Percentiles rank a stretch among this genome's conserved stretches.
Evolutionary conservation across 2,329 filamentous ascomycete genomes (phyloP).

Genomic region (Monosporascus sp.): DNA sequence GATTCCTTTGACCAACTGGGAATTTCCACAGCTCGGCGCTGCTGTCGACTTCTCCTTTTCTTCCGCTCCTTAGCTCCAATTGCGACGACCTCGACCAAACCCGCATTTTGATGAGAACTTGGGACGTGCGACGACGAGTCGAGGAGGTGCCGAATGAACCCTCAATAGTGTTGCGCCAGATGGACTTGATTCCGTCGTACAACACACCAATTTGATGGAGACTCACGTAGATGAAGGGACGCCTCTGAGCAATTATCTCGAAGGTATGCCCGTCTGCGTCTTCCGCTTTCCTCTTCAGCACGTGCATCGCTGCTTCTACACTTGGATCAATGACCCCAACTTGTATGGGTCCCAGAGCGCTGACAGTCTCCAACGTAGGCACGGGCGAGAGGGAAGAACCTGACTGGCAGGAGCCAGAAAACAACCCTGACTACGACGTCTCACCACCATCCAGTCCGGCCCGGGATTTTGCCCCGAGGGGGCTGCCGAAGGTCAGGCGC

Average conservation of each 20-base stretch:
- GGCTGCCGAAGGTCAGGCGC: constrained; percentile 23
- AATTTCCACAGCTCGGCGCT: not conserved
- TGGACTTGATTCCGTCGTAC: constrained; percentile 23
- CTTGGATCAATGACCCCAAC: not conserved
- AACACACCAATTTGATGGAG: constrained; percentile 25
- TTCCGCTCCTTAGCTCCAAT: not conserved
- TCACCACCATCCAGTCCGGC: constrained; percentile 24
- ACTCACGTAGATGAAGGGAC: constrained; percentile 28
- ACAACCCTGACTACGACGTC: constrained; percentile 15
- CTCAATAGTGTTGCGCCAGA: constrained; percentile 18
- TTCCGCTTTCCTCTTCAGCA: constrained; percentile 1
- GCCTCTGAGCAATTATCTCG: constrained; percentile 29
- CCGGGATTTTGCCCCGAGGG: constrained; percentile 27
- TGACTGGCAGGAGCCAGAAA: constrained; percentile 22
- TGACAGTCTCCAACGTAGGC: constrained; percentile 18
- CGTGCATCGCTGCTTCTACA: not conserved
- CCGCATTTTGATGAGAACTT: not conserved
- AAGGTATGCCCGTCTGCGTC: constrained; percentile 19
- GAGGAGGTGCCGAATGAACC: not conserved
- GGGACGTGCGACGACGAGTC: not conserved
- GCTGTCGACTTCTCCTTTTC: not conserved
- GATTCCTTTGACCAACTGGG: not conserved
- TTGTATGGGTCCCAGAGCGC: constrained; percentile 5
- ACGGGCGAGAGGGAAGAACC: constrained; percentile 22
- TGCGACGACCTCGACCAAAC: too few relatives aligned